Base-by-base conservation (phyloP, 345 rosid species). In the Raphanus sativus region DNA sequence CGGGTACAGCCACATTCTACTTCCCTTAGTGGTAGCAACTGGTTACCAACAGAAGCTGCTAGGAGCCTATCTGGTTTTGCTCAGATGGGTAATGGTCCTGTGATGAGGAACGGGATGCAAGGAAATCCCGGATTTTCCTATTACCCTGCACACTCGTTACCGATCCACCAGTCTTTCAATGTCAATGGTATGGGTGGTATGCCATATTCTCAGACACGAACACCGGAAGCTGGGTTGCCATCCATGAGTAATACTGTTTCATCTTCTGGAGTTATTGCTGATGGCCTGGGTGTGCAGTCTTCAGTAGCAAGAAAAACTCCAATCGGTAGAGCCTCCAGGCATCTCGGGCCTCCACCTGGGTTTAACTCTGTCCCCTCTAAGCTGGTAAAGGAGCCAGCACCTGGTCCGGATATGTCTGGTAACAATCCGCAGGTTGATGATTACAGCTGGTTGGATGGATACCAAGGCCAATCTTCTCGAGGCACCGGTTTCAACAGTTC, bases 261-360 rank as follows among this genome's bases (percentile, higher is more conserved):
- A 34, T 80, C 91, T 45, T 76, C 86, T 34, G 92, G 87, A 62
- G 67, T 86, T 62, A 16, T 73, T 66, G 65, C 78, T 76, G 95
- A 87, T 59, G 82, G 76, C 76, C 74, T 86, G 63, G 81, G 85
- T 33, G 71, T 80, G 66, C 80, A 78, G 28, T 85, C 87, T n/a
- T 71, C 83, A 62, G 73, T 81, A 48, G 48, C 54, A 8, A 86
- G 83, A 69, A 94, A 86, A 81, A 90, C 69, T 87, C 94, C 98
- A 26, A 91, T 94, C 75, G 78, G 86, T 83, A 91, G 96, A 59
- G 17, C 55, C 55, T 48, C 55, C 8, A 48, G 55, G 55, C 55
- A 48, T 48, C 55, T 48, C 17, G 55, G 87, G 96, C 64, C 99
- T 75, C 99, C 99, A 1, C 99, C 98, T 66, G 98, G 99, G 48